Conservation (phyloP, 78 protist species). For the Chrysochromulina tobinii region DNA sequence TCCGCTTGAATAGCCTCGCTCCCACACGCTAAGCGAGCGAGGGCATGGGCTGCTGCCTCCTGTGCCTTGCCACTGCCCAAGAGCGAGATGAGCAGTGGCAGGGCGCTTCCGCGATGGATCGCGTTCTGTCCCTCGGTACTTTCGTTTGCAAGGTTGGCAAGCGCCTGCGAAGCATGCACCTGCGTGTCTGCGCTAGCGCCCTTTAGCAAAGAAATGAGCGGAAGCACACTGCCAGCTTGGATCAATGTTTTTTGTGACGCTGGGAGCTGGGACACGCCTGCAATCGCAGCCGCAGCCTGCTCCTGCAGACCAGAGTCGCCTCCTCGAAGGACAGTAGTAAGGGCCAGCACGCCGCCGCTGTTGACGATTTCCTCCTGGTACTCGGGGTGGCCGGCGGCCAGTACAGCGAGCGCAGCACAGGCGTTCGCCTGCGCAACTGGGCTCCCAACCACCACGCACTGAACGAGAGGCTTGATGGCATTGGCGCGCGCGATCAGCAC, state of each 20-base stretch:
- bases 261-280: too few species aligned
- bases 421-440: neutral
- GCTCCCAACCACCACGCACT: neutral
- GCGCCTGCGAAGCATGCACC: neutral
- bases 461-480: neutral
- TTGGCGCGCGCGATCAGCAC: too few species aligned
- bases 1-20: neutral
- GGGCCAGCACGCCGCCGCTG: neutral
- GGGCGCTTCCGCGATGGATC: neutral
- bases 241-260: too few species aligned
- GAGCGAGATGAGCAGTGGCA: neutral
- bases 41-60: neutral
- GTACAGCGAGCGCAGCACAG: neutral
- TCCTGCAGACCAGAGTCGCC: too few species aligned
- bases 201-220: neutral
- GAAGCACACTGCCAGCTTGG: neutral
- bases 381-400: neutral
- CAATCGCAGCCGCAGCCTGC: too few species aligned
- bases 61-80: neutral
- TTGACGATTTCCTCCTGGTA: neutral
- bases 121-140: neutral
- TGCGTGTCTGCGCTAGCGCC: neutral
- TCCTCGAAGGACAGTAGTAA: too few species aligned
- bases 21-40: neutral
- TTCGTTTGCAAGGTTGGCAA: neutral